Base-by-base conservation (phyloP, 495 filamentous ascomycete species). In the Neurospora sp. region DNA sequence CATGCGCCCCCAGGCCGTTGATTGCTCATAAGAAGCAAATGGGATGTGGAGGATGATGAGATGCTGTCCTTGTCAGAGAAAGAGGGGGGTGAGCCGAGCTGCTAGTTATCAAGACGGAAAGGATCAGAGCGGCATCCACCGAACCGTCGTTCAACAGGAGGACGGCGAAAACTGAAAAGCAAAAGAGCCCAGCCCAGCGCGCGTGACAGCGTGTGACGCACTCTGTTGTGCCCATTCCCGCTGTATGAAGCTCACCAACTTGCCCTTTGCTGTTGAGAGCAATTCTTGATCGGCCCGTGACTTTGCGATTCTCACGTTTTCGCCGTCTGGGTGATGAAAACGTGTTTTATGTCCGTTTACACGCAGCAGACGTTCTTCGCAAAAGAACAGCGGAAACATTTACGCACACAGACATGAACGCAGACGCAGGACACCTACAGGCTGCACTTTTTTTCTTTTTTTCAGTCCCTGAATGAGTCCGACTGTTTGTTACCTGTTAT, bases 61-160 rank as follows among this genome's bases (percentile, higher is more conserved):
- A 65, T 74, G 44, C 65, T 20, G 16, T 39, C 42, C 44, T 31
- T 39, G 73, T 72, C 42, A 69, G 20, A 70, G 37, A 71, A 70
- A 65, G 72, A 41, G 70, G 75, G 71, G 74, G 71, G 75, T 38
- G 69, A 59, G 37, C 69, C 27, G 47, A 72, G 27, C 71, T 22
- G 44, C 69, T 37, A 37, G 38, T 39, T 39, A 18, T 47, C 8
- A 20, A 45, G 44, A 59, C 53, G 53, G 61, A 53, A 37, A 39
- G 35, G 14, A 65, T 65, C 53, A 65, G 53, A 65, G 53, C 53
- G 53, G 53, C 53, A 65, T 65, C 53, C 53, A 65, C 53, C 53
- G 53, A 18, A 61, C 53, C 53, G 2, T 71, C 70, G 44, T 71
- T 39, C 70, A 47, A 61, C 41, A 61, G 35, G 44, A n/a, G 22